phyloP scores from a whole-genome alignment of 257 asterid species.

The Henckelia pumila region DNA sequence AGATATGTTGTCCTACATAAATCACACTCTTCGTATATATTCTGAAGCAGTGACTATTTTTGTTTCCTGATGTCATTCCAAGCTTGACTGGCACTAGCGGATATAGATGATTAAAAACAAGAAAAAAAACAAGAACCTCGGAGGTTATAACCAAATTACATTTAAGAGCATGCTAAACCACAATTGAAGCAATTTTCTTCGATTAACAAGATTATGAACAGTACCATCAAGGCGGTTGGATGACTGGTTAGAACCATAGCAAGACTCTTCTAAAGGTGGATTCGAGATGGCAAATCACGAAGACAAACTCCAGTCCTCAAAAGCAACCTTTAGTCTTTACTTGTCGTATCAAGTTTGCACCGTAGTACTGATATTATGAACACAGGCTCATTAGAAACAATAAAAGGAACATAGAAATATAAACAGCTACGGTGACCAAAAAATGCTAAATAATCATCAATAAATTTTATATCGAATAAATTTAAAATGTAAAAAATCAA shows the following conservation, averaged over 20 bases:
- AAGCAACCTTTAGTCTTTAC: conserved; percentile 14
- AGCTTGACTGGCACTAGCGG: neutral
- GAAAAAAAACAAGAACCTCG: neutral
- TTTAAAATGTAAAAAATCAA: too few relatives aligned
- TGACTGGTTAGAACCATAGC: neutral
- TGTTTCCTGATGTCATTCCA: neutral
- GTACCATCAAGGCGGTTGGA: neutral
- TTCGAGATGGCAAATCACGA: neutral
- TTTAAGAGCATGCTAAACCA: neutral
- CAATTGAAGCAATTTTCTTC: neutral
- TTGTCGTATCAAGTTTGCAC: conserved; percentile 10
- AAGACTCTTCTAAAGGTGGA: neutral
- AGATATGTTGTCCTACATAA: neutral
- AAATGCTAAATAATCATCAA: too few relatives aligned
- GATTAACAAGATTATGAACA: neutral
- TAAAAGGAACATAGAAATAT: neutral
- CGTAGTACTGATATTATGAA: conserved; percentile 24
- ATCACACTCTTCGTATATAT: neutral
- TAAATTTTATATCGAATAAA: too few relatives aligned
- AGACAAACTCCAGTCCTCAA: conserved; percentile 3
- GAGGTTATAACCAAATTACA: neutral
- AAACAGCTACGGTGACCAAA: neutral
- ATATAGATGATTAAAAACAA: neutral
- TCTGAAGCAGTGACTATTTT: neutral
- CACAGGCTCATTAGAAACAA: conserved; percentile 4